phyloP scores from a whole-genome alignment of 805 yeast genomes.

The Starmera quercuum region DNA sequence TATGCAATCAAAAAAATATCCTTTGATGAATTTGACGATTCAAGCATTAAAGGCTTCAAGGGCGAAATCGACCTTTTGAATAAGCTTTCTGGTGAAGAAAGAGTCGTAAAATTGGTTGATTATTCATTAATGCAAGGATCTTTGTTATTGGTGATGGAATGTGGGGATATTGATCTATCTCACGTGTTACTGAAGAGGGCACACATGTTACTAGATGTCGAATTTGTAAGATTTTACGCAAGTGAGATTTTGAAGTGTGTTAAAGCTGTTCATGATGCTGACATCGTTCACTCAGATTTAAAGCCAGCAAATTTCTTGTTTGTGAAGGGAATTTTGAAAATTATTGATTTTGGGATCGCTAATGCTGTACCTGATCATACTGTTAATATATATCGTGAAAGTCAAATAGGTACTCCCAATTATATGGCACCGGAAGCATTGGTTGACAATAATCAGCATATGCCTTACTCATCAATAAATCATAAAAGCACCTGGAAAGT shows the following conservation, averaged over 20 bases:
- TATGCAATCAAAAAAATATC: constrained; percentile 79
- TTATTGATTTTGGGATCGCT: constrained; percentile 95
- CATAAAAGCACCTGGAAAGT: constrained; percentile 51
- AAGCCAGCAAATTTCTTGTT: constrained; percentile 68
- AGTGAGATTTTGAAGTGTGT: constrained; percentile 77
- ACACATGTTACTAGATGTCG: constrained; percentile 48
- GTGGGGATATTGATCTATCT: constrained; percentile 88
- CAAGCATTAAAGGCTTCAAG: constrained; percentile 70
- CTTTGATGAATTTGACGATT: constrained; percentile 73
- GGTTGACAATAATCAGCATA: constrained; percentile 42
- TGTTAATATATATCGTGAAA: constrained; percentile 78
- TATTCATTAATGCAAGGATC: constrained; percentile 59
- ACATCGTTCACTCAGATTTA: constrained; percentile 78
- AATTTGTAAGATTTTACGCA: constrained; percentile 74
- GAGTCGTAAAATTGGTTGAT: constrained; percentile 78
- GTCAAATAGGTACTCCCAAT: constrained; percentile 92
- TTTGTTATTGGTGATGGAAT: constrained; percentile 80
- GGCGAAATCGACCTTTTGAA: constrained; percentile 80
- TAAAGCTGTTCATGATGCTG: constrained; percentile 78
- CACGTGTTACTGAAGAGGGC: constrained; percentile 60
- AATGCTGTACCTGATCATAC: constrained; percentile 92
- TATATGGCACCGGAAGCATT: constrained; percentile 98
- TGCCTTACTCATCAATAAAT: constrained; percentile 12
- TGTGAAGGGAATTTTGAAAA: constrained; percentile 77
- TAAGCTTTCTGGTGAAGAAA: constrained; percentile 46